Evolutionary conservation across 164 flowering plant genomes (phyloP), one percentile per base, ranked within the genome.

Genomic region (Berberis thunbergii): DNA sequence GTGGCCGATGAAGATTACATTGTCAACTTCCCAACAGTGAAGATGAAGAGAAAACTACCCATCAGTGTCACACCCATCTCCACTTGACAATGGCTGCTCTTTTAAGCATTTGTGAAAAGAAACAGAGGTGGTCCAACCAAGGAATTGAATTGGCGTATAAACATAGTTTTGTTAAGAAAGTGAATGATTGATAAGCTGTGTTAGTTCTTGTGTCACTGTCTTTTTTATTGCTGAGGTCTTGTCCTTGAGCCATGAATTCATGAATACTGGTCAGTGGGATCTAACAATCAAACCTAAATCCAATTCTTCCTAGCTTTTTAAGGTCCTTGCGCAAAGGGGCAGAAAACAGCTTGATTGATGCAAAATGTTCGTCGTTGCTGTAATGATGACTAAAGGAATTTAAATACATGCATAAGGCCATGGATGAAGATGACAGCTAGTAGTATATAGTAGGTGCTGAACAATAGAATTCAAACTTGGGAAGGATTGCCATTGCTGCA

Each of bases 21-120:
- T 5, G 74, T 86, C 57, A 63, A 77, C 77, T 94, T 94, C 64
- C 98, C 98, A n/a, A 87, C 95, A 0, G 98, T 91, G 41, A 84
- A 84, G 80, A 81, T 89, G 96, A 94, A 69, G 82, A 70, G 75
- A 66, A 84, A 76, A 81, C 75, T 94, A 53, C 97, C 97, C 2
- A 82, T 94, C 78, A 78, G 65, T 52, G 83, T 94, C 70, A 67
- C 75, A 38, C 78, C 89, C 43, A 54, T 80, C 54, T 52, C 67
- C 12, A 43, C 52, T 12, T 64, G 41, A 57, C 12, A 57, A 1
- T 6, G 13, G 8, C 26, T 26, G 26, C 26, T 26, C 26, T 0
- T 26, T 57, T 45, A 41, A 57, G 1, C 42, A 39, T 10, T 1
- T 4, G 10, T 56, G 2, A 56, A 11, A 12, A 39, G 2, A 56